These are phyloP conservation scores for Babjeviella inositovora DNA, from an alignment of 805 yeast genomes.

Conservation along the genomic window DNA sequence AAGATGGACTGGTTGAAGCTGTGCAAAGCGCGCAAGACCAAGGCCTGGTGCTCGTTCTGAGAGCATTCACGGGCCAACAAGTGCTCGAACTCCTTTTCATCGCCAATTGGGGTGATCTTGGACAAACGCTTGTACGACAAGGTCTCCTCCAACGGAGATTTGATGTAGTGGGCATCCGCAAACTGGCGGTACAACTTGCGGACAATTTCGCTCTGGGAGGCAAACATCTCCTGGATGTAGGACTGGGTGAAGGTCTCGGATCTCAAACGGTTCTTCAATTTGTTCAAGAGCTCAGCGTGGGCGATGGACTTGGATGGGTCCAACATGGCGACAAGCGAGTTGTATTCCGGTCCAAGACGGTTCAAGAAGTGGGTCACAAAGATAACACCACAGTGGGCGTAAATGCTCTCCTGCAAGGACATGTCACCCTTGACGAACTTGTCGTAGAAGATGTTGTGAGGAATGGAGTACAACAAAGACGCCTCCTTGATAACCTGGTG, in stretches of 20 bases:
- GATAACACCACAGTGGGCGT: conserved; percentile 86
- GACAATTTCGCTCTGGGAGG: conserved; percentile 52
- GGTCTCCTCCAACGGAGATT: conserved; percentile 56
- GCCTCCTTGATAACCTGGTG: conserved; percentile 91
- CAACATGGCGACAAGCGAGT: conserved; percentile 46
- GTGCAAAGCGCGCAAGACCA: conserved; percentile 71
- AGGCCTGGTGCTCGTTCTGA: conserved; percentile 64
- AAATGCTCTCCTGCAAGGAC: conserved; percentile 87
- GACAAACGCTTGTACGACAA: conserved; percentile 76
- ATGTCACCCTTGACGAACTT: conserved; percentile 60
- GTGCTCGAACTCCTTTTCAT: conserved; percentile 59
- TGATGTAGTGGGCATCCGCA: conserved; percentile 79
- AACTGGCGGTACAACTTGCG: conserved; percentile 79
- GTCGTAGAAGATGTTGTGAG: conserved; percentile 66
- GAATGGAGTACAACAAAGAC: conserved; percentile 79
- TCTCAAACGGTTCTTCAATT: conserved; percentile 78
- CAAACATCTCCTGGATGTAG: conserved; percentile 65
- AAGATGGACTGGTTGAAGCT: conserved; percentile 75
- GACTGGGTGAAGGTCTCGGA: conserved; percentile 86
- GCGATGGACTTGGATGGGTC: conserved; percentile 44
- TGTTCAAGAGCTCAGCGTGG: conserved; percentile 60
- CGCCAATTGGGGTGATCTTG: conserved; percentile 58
- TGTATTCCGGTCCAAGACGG: conserved; percentile 84
- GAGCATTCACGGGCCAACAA: conserved; percentile 54
- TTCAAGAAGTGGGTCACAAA: conserved; percentile 91